Percentiles rank a stretch among this genome's conserved stretches.
Evolutionary conservation across 805 yeast species (phyloP).

Genomic region (Priceomyces castillae): DNA sequence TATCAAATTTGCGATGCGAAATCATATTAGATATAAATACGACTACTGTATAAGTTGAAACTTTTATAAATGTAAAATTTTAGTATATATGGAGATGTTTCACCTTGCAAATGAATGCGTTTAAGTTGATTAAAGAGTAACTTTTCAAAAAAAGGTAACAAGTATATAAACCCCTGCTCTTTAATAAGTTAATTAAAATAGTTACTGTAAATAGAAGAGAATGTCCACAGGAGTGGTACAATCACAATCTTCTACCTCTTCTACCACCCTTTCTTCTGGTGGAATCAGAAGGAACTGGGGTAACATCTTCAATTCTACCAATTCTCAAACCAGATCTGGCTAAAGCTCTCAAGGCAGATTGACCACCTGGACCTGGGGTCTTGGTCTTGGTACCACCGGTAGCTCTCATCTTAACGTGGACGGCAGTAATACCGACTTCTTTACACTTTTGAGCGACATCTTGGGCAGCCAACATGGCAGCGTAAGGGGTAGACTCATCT

Average conservation of each 20-base stretch:
- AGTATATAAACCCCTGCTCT: constrained; percentile 1
- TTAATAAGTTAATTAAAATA: constrained; percentile 2
- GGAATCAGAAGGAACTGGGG: constrained; percentile 99
- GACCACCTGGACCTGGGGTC: constrained; percentile 99
- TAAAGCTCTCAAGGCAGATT: constrained; percentile 97
- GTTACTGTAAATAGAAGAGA: not conserved
- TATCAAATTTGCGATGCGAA: not conserved
- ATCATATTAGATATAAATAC: not conserved
- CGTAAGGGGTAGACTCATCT: constrained; percentile 99
- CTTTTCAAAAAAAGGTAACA: constrained; percentile 1
- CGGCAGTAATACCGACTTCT: constrained; percentile 99
- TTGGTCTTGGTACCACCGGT: constrained; percentile 99
- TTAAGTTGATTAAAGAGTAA: constrained; percentile 3
- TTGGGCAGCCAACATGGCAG: constrained; percentile 99
- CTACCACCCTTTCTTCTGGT: constrained; percentile 99
- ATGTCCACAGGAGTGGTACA: constrained; percentile 4
- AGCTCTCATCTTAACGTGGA: constrained; percentile 99
- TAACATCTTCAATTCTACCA: constrained; percentile 99
- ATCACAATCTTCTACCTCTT: constrained; percentile 99
- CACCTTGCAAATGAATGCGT: constrained; percentile 6
- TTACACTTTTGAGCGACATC: constrained; percentile 98
- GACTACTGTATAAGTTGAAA: not conserved
- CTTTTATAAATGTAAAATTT: constrained; percentile 4
- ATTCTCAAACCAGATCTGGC: constrained; percentile 99
- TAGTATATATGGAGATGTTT: constrained; percentile 2